These are phyloP conservation scores for Arctium lappa DNA, from an alignment of 129 eudicot genomes.

Conservation along the genomic window DNA sequence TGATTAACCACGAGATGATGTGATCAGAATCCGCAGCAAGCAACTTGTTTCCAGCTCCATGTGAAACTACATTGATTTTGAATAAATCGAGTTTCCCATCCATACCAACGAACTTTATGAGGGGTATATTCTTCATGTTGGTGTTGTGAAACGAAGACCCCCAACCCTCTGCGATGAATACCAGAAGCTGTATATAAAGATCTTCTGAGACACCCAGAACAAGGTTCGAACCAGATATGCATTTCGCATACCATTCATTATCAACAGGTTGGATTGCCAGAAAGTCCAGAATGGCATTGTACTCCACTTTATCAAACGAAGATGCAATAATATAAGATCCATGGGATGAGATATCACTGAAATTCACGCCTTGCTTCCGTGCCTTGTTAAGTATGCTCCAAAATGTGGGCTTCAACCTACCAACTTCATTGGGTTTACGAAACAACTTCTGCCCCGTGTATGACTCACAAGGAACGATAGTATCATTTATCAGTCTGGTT, in stretches of 20 bases:
- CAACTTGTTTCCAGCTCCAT: background rate
- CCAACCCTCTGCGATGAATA: slow-evolving; percentile 44
- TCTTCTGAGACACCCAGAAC: slow-evolving; percentile 42
- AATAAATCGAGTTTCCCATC: slow-evolving; percentile 23
- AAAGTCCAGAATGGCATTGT: slow-evolving; percentile 24
- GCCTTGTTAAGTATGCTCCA: slow-evolving; percentile 41
- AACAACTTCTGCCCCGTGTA: slow-evolving; percentile 38
- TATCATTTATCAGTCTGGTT: slow-evolving; percentile 22
- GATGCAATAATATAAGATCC: slow-evolving; percentile 36
- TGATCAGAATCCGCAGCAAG: slow-evolving; percentile 5
- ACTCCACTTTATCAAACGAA: slow-evolving; percentile 36
- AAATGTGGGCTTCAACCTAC: slow-evolving; percentile 38
- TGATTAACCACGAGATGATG: slow-evolving; percentile 42
- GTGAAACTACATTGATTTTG: slow-evolving; percentile 15
- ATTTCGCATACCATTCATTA: slow-evolving; percentile 52
- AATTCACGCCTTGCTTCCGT: slow-evolving; percentile 24
- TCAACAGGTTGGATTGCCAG: slow-evolving; percentile 37
- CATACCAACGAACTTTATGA: slow-evolving; percentile 37
- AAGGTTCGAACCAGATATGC: slow-evolving; percentile 45
- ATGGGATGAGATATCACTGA: slow-evolving; percentile 36
- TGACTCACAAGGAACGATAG: slow-evolving; percentile 51
- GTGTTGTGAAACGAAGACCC: slow-evolving; percentile 21
- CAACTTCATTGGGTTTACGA: slow-evolving; percentile 44
- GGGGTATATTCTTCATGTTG: slow-evolving; percentile 26
- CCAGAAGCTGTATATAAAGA: slow-evolving; percentile 39